Evolutionary conservation across 2,329 filamentous ascomycete species (phyloP).

Genomic region (Aureobasidium sp.): DNA sequence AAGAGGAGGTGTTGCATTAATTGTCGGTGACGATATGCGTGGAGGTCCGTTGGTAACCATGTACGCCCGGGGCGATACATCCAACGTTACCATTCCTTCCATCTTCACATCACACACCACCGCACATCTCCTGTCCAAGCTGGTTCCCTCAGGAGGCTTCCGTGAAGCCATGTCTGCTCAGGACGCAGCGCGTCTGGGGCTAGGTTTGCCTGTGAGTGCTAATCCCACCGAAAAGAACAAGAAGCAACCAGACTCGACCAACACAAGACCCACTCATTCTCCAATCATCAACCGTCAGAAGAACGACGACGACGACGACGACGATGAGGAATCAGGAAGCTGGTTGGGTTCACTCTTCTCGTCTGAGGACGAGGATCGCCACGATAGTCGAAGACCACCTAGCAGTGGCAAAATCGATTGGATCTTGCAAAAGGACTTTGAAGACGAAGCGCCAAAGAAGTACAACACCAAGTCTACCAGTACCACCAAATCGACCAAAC

Average conservation of each 20-base stretch:
- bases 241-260: slow-evolving; percentile 16
- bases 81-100: slow-evolving; percentile 87
- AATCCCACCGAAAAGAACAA: slow-evolving; percentile 19
- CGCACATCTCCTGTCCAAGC: slow-evolving; percentile 80
- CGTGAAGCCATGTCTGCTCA: slow-evolving; percentile 54
- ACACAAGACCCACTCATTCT: background rate
- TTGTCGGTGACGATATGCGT: slow-evolving; percentile 87
- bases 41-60: slow-evolving; percentile 89
- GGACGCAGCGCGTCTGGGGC: slow-evolving; percentile 46
- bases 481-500: slow-evolving; percentile 18
- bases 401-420: slow-evolving; percentile 68
- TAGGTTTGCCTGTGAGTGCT: slow-evolving; percentile 23
- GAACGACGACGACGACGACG: background rate
- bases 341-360: slow-evolving; percentile 40
- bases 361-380: slow-evolving; percentile 13
- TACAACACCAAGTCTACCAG: slow-evolving; percentile 12
- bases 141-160: slow-evolving; percentile 64
- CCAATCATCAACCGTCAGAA: background rate
- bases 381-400: slow-evolving; percentile 55
- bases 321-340: slow-evolving; percentile 18
- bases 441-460: slow-evolving; percentile 34
- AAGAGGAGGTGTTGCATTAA: slow-evolving; percentile 77
- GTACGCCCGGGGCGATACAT: slow-evolving; percentile 95
- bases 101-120: slow-evolving; percentile 94
- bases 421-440: slow-evolving; percentile 61